Base-by-base conservation (phyloP, 805 yeast species). In the Kregervanrija fluxuum region DNA sequence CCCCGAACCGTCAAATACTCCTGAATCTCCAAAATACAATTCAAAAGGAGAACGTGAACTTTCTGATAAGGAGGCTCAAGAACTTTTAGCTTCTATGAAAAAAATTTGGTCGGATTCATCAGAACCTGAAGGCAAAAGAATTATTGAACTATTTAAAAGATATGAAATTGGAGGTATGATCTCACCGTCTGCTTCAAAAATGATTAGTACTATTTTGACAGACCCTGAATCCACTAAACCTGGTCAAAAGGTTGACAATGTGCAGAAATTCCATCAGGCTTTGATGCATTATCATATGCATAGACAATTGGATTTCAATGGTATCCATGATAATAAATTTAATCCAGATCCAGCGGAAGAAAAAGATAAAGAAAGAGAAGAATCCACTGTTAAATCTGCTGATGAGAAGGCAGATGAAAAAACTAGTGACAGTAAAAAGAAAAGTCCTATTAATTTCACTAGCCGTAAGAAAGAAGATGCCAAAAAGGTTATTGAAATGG, bases 81-180 rank as follows among this genome's bases (percentile, higher is more conserved):
- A 41, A 14, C 35, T 61, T 15, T 42, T 60, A 8, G 39, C 41
- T 3, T 54, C 56, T 31, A 43, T 62, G 43, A 60, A 60, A 37
- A 34, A 35, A 9, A 48, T 62, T 15, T 60, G 64, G 65, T 37
- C 41, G 30, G 54, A 61, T 44, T 43, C 46, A 12, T 45, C 50
- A 6, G 37, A 55, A 16, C 44, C 50, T 22, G 57, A 56, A 31
- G 46, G 47, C 5, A 17, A 38, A n/a, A 44, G 47, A 39, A 38
- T 54, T 16, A 53, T 44, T 28, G 41, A 43, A 36, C 41, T 62
- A 33, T 54, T 61, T 37, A 54, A 55, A 15, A 52, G 56, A 36
- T 60, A 56, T 40, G 48, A 60, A 42, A 60, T 62, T 43, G 64
- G 64, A n/a, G 67, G 64, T 5, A 38, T 61, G 41, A 55, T 57